Percentiles rank a stretch among this genome's conserved stretches.
Conservation (phyloP, 768 basidiomycete species). For the Pleurotus tuoliensis region DNA sequence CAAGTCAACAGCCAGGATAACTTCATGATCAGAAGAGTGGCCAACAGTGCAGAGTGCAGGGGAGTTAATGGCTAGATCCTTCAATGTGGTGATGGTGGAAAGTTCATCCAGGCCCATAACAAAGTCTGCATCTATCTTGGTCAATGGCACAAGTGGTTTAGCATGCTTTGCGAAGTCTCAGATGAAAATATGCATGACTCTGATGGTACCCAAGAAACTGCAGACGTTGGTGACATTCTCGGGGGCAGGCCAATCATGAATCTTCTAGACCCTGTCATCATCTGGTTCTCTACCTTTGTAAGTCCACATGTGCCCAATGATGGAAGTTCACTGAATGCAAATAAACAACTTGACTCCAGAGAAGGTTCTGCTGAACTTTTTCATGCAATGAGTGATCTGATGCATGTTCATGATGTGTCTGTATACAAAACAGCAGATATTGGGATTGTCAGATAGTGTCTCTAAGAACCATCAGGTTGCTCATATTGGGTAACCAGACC, state of each 20-base stretch:
- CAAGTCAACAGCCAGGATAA: too few relatives aligned
- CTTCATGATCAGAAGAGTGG: too few relatives aligned
- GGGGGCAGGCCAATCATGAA: not conserved
- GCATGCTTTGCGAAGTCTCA: conserved; percentile 19
- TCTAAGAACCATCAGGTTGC: conserved; percentile 22
- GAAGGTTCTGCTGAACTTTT: conserved; percentile 32
- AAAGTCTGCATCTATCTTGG: conserved; percentile 21
- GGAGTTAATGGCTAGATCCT: too few relatives aligned
- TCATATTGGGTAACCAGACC: conserved; percentile 27
- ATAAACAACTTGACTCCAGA: conserved; percentile 30
- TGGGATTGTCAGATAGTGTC: conserved; percentile 29
- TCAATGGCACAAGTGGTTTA: conserved; percentile 19
- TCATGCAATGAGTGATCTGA: conserved; percentile 30
- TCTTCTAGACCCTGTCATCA: not conserved
- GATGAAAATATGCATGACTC: conserved; percentile 25
- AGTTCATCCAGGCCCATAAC: conserved; percentile 17
- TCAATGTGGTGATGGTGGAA: too few relatives aligned
- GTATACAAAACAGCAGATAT: conserved; percentile 33
- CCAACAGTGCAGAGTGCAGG: too few relatives aligned
- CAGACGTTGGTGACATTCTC: not conserved
- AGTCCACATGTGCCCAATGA: conserved; percentile 36
- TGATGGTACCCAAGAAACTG: conserved; percentile 27
- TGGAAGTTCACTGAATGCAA: conserved; percentile 17
- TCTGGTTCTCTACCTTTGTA: conserved; percentile 18
- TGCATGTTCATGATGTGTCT: conserved; percentile 33